Evolutionary conservation across 495 filamentous ascomycete species (phyloP), one percentile per base, ranked within the genome.

Genomic region (Penicillium canescens): DNA sequence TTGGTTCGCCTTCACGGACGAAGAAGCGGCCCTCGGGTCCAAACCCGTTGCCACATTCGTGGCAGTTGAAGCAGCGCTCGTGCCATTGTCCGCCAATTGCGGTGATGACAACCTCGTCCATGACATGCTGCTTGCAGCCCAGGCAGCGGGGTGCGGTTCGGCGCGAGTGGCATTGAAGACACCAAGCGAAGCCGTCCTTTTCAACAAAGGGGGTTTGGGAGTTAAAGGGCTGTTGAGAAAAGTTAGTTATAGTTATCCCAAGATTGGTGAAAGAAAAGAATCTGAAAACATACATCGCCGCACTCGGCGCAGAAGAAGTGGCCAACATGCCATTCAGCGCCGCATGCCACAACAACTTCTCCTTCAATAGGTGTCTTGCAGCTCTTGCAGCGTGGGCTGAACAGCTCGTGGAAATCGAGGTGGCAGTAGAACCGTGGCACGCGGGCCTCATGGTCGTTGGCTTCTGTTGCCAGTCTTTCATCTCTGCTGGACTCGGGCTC

Each of bases 291-390:
- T 73, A 84, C 81, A 80, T 99, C 94, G 56, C 94, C 94, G 72
- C 94, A 99, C 79, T 99, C 90, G 26, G 95, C 95, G 66, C 94
- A 99, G 81, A 98, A 99, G 78, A 99, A 99, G 75, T 99, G 94
- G 2, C 94, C 94, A 57, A 89, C 89, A 72, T 99, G 94, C 91
- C 91, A 99, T 71, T 96, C 90, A 16, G 87, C 85, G 16, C 95
- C 94, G 60, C 94, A 89, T 3, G 94, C 94, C 36, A 98, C 85
- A 11, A 96, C 84, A 37, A 97, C 89, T 74, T 98, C 93, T 38
- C 91, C 90, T 66, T 98, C 89, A 61, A 99, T 99, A n/a, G 94
- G 94, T 23, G 94, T 99, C 73, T 89, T 94, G 79, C 94, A 99
- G 71, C 86, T 91, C 74, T 93, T 93, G 75, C 94, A 99, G 37